phyloP scores from a whole-genome alignment of 1,284 basidiomycete species.

The Tilletia indica region DNA sequence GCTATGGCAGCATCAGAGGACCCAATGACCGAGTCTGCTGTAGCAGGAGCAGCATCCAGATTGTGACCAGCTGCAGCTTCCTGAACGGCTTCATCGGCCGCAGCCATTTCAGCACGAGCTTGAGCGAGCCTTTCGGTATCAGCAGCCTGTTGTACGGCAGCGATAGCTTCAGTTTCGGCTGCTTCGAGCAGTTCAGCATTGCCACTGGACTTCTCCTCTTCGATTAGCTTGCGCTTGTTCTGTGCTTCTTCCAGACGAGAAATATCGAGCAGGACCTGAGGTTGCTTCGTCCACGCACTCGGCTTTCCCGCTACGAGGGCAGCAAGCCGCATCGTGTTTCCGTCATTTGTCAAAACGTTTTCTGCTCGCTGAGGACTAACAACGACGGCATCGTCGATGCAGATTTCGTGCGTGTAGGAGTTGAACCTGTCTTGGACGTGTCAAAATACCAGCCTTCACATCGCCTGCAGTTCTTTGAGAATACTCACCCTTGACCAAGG shows the following conservation, averaged over 20 bases:
- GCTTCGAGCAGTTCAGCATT: too few relatives aligned
- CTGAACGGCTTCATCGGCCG: too few relatives aligned
- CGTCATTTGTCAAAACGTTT: conserved; percentile 9
- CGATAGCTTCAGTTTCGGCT: too few relatives aligned
- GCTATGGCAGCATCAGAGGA: too few relatives aligned
- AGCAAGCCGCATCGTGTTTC: conserved; percentile 10
- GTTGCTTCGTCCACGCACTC: conserved; percentile 20
- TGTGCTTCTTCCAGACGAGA: neutral
- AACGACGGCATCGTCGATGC: conserved; percentile 18
- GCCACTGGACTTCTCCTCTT: too few relatives aligned
- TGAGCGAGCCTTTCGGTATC: too few relatives aligned
- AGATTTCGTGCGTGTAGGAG: conserved; percentile 19
- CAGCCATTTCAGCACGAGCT: too few relatives aligned
- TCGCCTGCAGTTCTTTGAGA: neutral
- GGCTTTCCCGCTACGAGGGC: conserved; percentile 7
- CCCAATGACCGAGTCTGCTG: too few relatives aligned
- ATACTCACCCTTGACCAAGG: conserved; percentile 16
- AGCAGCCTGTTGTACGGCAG: too few relatives aligned
- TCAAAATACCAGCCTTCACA: too few relatives aligned
- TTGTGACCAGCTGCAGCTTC: too few relatives aligned
- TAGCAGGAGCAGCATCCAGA: too few relatives aligned
- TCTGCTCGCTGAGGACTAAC: conserved; percentile 14
- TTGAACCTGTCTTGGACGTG: conserved; percentile 13
- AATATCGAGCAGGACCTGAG: conserved; percentile 13
- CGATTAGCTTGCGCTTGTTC: neutral